Evolutionary conservation across 2,329 filamentous ascomycete species (phyloP).

Genomic region (Septoria linicola): DNA sequence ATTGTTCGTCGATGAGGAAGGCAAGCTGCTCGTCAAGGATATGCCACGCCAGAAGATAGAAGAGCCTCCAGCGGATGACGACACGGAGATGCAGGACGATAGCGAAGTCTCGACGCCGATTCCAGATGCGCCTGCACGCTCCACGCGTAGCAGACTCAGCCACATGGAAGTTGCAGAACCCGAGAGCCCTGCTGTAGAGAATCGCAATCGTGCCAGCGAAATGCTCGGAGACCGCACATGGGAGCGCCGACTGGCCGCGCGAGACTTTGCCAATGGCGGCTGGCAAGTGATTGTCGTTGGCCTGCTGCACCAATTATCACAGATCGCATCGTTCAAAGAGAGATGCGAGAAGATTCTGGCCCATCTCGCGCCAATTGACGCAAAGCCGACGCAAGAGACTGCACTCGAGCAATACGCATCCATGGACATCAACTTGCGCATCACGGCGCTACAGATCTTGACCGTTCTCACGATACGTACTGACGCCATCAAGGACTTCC

Average conservation of each 20-base stretch:
- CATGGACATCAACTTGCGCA: constrained; percentile 79
- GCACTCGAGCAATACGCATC: constrained; percentile 69
- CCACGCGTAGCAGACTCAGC: constrained; percentile 76
- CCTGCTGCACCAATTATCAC: constrained; percentile 79
- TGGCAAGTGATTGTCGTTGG: constrained; percentile 92
- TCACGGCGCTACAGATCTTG: constrained; percentile 78
- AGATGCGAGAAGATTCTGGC: constrained; percentile 75
- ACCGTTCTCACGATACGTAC: constrained; percentile 84
- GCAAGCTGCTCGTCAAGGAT: constrained; percentile 67
- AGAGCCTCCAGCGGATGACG: constrained; percentile 68
- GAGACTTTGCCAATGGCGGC: constrained; percentile 82
- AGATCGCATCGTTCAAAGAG: constrained; percentile 67
- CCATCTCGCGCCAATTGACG: constrained; percentile 74
- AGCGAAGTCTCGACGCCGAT: constrained; percentile 56
- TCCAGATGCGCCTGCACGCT: constrained; percentile 72
- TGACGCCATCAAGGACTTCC: constrained; percentile 78
- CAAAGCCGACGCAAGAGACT: constrained; percentile 72
- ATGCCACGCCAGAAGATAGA: constrained; percentile 70
- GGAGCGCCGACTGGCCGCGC: constrained; percentile 78
- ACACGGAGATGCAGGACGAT: constrained; percentile 65
- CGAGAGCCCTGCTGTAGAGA: constrained; percentile 36
- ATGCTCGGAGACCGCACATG: constrained; percentile 74
- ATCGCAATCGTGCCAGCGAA: constrained; percentile 68
- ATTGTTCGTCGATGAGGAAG: constrained; percentile 75
- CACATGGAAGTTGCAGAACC: constrained; percentile 68